Base-by-base conservation (phyloP, 225 moss, liverwort and hornwort species). In the Bryoerythrophyllum caledonicum region DNA sequence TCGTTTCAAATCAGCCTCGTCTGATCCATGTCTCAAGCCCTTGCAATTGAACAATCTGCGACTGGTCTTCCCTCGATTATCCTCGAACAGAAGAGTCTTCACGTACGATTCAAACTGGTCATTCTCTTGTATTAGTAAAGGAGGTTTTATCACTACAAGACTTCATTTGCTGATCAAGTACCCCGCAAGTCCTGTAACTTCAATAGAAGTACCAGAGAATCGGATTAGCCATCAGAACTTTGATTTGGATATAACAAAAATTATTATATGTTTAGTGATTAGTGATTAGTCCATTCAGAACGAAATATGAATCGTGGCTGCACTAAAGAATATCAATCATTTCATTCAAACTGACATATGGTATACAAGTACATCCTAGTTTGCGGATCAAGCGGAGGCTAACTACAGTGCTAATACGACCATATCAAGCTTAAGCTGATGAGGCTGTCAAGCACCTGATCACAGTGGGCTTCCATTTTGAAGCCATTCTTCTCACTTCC, bases 401-500 rank as follows among this genome's bases (percentile, higher is more conserved):
- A 75, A 71, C 65, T 65, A 69, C 20, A 48, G 68, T 66, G 78
- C 54, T 38, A 67, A 81, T 72, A 63, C 23, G 78, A 78, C 59
- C 61, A 23, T 75, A 71, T 72, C 78, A 78, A 74, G 78, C 74
- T 81, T 67, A 67, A 80, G 81, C 71, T 74, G 84, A 75, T 56
- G 65, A 63, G 63, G 52, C 78, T 41, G 72, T 32, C 72, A 72
- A 68, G 68, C 71, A 78, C 75, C 78, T 78, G 63, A 63, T 78
- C 55, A 68, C 44, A 8, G 63, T 57, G 66, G 48, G 59, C 70
- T 67, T 81, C 44, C 41, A 7, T 35, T 71, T 14, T 34, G 28
- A 75, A 51, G 30, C 41, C 74, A 49, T 60, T 56, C 27, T 70
- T 57, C 70, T 61, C 74, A 67, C 37, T 74, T 70, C 60, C 74